Evolutionary conservation across 2,329 filamentous ascomycete genomes (phyloP).

Genomic region (Diaporthe aspalathi): DNA sequence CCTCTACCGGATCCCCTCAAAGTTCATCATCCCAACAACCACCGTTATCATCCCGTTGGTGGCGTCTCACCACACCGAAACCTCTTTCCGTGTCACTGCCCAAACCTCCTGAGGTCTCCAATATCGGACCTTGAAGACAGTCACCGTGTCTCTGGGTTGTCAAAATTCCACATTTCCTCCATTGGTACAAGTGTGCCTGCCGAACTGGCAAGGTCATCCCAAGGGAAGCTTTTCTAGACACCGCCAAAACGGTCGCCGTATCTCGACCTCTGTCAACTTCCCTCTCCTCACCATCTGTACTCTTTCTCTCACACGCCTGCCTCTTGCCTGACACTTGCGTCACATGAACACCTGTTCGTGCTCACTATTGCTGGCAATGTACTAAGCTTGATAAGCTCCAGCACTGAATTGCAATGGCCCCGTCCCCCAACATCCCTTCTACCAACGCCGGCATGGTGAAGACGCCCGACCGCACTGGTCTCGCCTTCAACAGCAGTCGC

Average conservation of each 20-base stretch:
- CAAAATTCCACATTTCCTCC: neutral
- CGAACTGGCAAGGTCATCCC: neutral
- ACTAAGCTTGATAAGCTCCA: neutral
- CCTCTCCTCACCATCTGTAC: neutral
- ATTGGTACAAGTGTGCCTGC: neutral
- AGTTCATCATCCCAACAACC: too few species aligned
- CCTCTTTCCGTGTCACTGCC: neutral
- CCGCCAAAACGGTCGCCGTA: neutral
- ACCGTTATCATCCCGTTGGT: neutral
- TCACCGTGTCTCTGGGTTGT: neutral
- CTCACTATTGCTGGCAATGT: neutral
- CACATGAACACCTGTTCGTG: neutral
- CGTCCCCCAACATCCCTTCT: neutral
- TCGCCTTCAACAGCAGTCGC: neutral
- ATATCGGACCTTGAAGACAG: neutral
- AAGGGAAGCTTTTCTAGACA: neutral
- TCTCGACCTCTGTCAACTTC: neutral
- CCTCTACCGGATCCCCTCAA: neutral
- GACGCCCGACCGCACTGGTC: neutral
- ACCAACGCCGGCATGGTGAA: neutral
- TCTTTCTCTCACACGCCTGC: neutral
- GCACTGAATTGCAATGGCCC: slow-evolving; percentile 1
- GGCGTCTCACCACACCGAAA: neutral
- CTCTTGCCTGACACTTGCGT: neutral
- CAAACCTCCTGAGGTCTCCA: too few species aligned